phyloP scores from a whole-genome alignment of 2,329 filamentous ascomycete species.

The Claviceps capensis region DNA sequence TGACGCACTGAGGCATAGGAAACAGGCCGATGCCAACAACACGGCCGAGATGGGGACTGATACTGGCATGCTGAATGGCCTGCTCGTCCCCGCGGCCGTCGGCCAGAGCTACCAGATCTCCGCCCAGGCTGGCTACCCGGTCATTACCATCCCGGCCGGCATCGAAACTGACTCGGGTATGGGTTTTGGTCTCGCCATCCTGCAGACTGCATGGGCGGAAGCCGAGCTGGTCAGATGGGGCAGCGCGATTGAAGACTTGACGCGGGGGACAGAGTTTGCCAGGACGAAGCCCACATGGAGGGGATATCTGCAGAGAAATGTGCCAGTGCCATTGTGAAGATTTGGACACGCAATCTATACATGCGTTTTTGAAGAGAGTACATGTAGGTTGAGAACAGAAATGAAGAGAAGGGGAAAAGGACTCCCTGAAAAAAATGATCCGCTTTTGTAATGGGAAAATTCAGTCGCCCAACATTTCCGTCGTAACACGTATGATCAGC shows the following conservation, averaged over 20 bases:
- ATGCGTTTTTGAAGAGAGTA: background rate
- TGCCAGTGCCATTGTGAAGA: constrained; percentile 23
- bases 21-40: constrained; percentile 12
- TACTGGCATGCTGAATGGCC: constrained; percentile 34
- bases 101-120: constrained; percentile 56
- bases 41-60: constrained; percentile 17
- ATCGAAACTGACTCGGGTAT: constrained; percentile 39
- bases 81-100: constrained; percentile 56
- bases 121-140: constrained; percentile 63
- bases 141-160: constrained; percentile 55
- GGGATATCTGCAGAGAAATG: constrained; percentile 32
- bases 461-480: too few species aligned
- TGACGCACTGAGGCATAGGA: constrained; percentile 36
- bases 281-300: constrained; percentile 38
- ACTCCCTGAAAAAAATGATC: too few species aligned
- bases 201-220: constrained; percentile 49
- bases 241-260: constrained; percentile 48
- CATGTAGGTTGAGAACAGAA: background rate
- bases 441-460: too few species aligned
- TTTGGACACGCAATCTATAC: background rate
- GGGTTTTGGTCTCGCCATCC: constrained; percentile 46
- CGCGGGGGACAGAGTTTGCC: constrained; percentile 27
- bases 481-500: too few species aligned
- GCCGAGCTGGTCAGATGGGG: constrained; percentile 42
- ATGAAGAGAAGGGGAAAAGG: background rate